These are phyloP conservation scores for Umbelopsis sp. DNA, from an alignment of 192 early-diverging fungal species.

Conservation along the genomic window DNA sequence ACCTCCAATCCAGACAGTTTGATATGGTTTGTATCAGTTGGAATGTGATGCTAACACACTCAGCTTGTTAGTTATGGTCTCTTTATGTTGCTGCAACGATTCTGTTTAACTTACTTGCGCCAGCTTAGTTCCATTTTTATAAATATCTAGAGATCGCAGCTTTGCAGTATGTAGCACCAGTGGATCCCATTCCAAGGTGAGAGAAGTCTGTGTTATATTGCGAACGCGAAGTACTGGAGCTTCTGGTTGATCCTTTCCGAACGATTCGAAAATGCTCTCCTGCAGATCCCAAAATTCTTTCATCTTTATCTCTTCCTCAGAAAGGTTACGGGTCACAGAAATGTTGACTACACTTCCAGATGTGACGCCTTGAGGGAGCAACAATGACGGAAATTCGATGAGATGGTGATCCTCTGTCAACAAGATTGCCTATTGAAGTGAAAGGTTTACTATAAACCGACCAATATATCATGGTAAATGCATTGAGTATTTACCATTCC, in stretches of 20 bases:
- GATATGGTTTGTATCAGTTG: conserved; percentile 51
- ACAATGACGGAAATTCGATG: conserved; percentile 96
- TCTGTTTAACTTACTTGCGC: conserved; percentile 51
- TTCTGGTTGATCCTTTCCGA: conserved; percentile 78
- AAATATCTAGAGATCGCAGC: conserved; percentile 88
- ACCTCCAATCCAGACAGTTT: conserved; percentile 93
- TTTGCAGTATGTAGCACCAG: conserved; percentile 80
- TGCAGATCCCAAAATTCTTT: conserved; percentile 86
- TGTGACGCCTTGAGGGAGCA: conserved; percentile 90
- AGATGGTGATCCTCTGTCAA: conserved; percentile 98
- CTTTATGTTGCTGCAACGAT: conserved; percentile 4
- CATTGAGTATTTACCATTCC: conserved; percentile 64
- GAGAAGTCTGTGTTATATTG: conserved; percentile 82
- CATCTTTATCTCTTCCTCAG: conserved; percentile 81
- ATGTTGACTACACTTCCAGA: conserved; percentile 97
- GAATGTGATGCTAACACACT: conserved; percentile 36
- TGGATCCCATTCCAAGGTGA: conserved; percentile 90
- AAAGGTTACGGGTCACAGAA: conserved; percentile 86
- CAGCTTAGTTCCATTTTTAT: conserved; percentile 83
- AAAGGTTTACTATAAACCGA: neutral
- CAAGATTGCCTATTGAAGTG: conserved; percentile 66
- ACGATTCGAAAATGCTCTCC: conserved; percentile 79
- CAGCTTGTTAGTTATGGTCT: neutral
- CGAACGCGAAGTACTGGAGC: conserved; percentile 78
- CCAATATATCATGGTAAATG: neutral